Evolutionary conservation across 352 stramenopile species (phyloP).

Genomic region (Phytopythium boreale): DNA sequence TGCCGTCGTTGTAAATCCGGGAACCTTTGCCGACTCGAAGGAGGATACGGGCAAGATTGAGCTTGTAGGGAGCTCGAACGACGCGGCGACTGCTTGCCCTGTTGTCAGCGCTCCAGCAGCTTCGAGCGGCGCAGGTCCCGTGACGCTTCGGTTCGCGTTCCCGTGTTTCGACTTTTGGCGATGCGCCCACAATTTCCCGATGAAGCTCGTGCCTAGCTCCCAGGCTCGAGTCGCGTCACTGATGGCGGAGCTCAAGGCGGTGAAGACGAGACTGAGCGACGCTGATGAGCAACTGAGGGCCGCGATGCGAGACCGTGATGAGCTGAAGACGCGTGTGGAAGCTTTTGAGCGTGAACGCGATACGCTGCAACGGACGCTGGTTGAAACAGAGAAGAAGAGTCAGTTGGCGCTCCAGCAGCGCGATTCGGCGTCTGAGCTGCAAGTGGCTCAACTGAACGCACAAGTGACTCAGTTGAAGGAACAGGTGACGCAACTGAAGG

Average conservation of each 20-base stretch:
- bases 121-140: too few species aligned
- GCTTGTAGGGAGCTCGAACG: slow-evolving; percentile 12
- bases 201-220: slow-evolving; percentile 18
- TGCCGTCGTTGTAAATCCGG: slow-evolving; percentile 15
- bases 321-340: background rate
- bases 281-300: background rate
- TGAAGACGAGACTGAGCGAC: background rate
- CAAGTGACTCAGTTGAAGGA: background rate
- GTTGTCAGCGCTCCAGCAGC: too few species aligned
- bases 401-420: background rate
- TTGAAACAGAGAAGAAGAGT: background rate
- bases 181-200: slow-evolving; percentile 27
- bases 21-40: slow-evolving; percentile 18
- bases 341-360: background rate
- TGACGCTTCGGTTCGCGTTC: slow-evolving; percentile 31
- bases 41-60: slow-evolving; percentile 30
- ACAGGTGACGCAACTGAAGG: background rate
- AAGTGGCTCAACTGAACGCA: background rate
- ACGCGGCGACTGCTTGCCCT: background rate
- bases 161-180: slow-evolving; percentile 37
- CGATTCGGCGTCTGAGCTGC: background rate
- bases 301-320: background rate
- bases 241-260: slow-evolving; percentile 11
- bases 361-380: background rate
- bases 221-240: slow-evolving; percentile 13